phyloP scores from a whole-genome alignment of 495 filamentous ascomycete genomes.

The Podospora pseudocomata region DNA sequence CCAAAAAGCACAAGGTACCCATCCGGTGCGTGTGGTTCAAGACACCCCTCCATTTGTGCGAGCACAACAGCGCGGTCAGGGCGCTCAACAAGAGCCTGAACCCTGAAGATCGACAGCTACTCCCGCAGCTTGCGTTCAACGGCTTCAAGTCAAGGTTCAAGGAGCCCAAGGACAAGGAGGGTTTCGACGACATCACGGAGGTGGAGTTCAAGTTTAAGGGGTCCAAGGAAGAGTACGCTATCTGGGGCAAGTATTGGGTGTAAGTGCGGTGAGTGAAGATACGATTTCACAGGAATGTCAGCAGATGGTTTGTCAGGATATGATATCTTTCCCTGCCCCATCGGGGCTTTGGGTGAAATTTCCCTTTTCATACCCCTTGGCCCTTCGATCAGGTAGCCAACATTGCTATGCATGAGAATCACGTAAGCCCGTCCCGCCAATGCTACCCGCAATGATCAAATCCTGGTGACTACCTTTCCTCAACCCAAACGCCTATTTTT shows the following conservation, averaged over 20 bases:
- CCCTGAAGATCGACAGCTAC: constrained; percentile 68
- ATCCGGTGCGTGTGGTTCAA: constrained; percentile 88
- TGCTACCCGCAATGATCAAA: too few relatives aligned
- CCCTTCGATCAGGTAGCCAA: neutral
- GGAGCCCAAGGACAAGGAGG: constrained; percentile 69
- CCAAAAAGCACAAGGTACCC: constrained; percentile 63
- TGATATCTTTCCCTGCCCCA: neutral
- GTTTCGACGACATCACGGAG: constrained; percentile 74
- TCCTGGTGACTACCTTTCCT: too few relatives aligned
- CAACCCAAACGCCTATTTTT: neutral
- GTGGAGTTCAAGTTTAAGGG: constrained; percentile 58
- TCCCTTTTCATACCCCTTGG: neutral
- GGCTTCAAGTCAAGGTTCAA: constrained; percentile 66
- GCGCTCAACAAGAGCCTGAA: constrained; percentile 71
- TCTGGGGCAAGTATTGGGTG: constrained; percentile 74
- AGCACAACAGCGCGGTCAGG: constrained; percentile 86
- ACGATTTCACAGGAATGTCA: neutral
- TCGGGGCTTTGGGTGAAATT: neutral
- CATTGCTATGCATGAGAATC: neutral
- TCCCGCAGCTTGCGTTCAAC: constrained; percentile 77
- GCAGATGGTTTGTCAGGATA: neutral
- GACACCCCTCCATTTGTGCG: constrained; percentile 64
- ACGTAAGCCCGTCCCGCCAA: too few relatives aligned
- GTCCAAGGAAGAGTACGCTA: constrained; percentile 50
- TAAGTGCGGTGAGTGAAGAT: constrained; percentile 25